Evolutionary conservation across 2,329 filamentous ascomycete species (phyloP).

Genomic region (Aspergillus hiratsukae): DNA sequence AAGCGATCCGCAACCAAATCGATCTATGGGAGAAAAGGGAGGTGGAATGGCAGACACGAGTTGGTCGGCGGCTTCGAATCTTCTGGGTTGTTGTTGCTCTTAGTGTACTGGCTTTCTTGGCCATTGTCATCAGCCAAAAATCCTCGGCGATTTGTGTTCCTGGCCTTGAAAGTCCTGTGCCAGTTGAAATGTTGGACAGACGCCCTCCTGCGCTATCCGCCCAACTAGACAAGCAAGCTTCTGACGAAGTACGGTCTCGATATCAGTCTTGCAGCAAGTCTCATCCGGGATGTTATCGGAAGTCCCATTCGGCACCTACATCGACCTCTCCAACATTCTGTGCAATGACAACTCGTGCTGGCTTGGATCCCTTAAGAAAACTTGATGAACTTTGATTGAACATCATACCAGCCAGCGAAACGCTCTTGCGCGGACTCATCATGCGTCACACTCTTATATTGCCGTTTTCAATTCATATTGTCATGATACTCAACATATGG

Average conservation of each 20-base stretch:
- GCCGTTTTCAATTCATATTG: conserved; percentile 11
- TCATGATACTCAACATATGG: conserved; percentile 21
- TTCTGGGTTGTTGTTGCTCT: conserved; percentile 31
- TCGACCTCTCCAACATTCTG: neutral
- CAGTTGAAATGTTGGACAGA: conserved; percentile 4
- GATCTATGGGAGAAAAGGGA: conserved; percentile 42
- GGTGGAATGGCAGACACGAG: conserved; percentile 37
- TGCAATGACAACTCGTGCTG: conserved; percentile 8
- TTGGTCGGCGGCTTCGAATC: conserved; percentile 36
- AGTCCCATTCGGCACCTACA: conserved; percentile 3
- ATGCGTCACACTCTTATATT: neutral
- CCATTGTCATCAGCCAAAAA: conserved; percentile 27
- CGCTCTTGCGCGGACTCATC: conserved; percentile 5
- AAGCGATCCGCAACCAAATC: conserved; percentile 36
- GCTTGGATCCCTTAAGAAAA: conserved; percentile 22
- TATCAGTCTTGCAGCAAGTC: neutral
- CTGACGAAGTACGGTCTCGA: neutral
- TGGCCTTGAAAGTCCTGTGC: conserved; percentile 1
- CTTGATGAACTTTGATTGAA: conserved; percentile 27
- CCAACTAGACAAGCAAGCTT: neutral
- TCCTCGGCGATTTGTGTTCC: conserved; percentile 12
- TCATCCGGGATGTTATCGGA: neutral
- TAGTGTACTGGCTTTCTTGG: conserved; percentile 24
- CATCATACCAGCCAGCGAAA: neutral
- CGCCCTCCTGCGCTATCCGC: neutral